Percentiles rank a stretch among this genome's conserved stretches.
These are phyloP conservation scores for Pisolithus microcarpus DNA, from an alignment of 768 basidiomycete genomes.

Conservation along the genomic window DNA sequence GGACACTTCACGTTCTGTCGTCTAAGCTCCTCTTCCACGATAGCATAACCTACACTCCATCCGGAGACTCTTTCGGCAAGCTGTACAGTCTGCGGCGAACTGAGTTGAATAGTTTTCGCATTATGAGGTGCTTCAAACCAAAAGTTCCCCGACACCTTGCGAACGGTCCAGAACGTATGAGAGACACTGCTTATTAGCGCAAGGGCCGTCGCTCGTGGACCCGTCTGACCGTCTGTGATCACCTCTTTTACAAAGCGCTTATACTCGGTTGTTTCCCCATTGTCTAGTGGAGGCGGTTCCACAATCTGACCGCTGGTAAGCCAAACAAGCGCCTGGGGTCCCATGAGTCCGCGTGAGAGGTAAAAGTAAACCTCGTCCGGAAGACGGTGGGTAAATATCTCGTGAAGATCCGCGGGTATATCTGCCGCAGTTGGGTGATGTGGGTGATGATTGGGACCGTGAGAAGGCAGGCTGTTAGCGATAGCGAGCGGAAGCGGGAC, in stretches of 20 bases:
- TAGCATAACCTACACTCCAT: slow-evolving; percentile 81
- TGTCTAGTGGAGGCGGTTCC: slow-evolving; percentile 85
- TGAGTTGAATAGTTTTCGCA: slow-evolving; percentile 62
- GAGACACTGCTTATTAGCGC: slow-evolving; percentile 79
- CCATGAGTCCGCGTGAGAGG: slow-evolving; percentile 84
- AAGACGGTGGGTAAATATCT: slow-evolving; percentile 89
- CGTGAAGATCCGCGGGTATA: slow-evolving; percentile 85
- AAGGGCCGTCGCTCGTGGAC: slow-evolving; percentile 85
- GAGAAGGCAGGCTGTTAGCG: slow-evolving; percentile 36
- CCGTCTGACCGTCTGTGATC: slow-evolving; percentile 90
- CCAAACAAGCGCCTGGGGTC: slow-evolving; percentile 91
- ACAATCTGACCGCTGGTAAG: slow-evolving; percentile 80
- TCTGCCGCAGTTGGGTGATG: slow-evolving; percentile 78
- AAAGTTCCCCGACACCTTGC: slow-evolving; percentile 65
- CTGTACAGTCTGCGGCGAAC: slow-evolving; percentile 71
- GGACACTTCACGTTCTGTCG: slow-evolving; percentile 80
- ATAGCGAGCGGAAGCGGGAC: slow-evolving; percentile 73
- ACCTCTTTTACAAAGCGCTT: slow-evolving; percentile 93
- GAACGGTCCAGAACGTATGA: slow-evolving; percentile 74
- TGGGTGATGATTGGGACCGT: slow-evolving; percentile 48
- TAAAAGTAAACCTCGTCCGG: slow-evolving; percentile 98
- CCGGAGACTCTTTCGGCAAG: slow-evolving; percentile 80
- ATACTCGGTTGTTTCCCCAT: slow-evolving; percentile 93
- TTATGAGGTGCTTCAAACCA: slow-evolving; percentile 63
- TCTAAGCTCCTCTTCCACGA: slow-evolving; percentile 91